Conservation (phyloP, 2,329 filamentous ascomycete genomes). For the Nannizziopsis arthrosporioides region DNA sequence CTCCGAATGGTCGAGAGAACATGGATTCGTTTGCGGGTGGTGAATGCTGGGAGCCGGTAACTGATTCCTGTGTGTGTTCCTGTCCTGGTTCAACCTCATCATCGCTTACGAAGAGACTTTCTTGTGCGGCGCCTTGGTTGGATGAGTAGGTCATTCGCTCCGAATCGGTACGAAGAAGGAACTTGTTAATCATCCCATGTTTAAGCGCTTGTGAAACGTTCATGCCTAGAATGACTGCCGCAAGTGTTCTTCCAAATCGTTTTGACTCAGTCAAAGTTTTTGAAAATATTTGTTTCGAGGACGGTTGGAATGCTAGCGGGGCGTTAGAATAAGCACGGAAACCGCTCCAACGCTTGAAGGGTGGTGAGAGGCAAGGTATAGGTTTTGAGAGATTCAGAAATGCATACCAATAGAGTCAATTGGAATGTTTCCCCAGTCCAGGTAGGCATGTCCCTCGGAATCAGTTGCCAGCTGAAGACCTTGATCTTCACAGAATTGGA, state of each 20-base stretch:
- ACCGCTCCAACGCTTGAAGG: not conserved
- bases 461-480: slow-evolving; percentile 41
- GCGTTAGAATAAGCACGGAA: slow-evolving; percentile 19
- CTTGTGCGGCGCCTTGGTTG: slow-evolving; percentile 24
- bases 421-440: slow-evolving; percentile 39
- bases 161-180: slow-evolving; percentile 24
- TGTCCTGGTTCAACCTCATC: slow-evolving; percentile 22
- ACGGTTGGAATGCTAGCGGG: slow-evolving; percentile 31
- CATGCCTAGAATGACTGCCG: slow-evolving; percentile 47
- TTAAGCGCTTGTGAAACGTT: slow-evolving; percentile 41
- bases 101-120: slow-evolving; percentile 30
- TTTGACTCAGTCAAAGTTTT: slow-evolving; percentile 47
- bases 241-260: slow-evolving; percentile 43
- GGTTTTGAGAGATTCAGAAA: not conserved
- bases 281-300: slow-evolving; percentile 44
- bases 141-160: slow-evolving; percentile 20
- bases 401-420: slow-evolving; percentile 40
- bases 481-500: slow-evolving; percentile 43
- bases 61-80: slow-evolving; percentile 16
- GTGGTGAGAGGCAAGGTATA: not conserved
- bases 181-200: slow-evolving; percentile 40
- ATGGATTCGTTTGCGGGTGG: not conserved
- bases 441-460: slow-evolving; percentile 37
- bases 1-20: slow-evolving; percentile 1
- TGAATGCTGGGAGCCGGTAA: slow-evolving; percentile 10